These are phyloP conservation scores for Pseudognaphalium luteoalbum DNA, from an alignment of 129 eudicot genomes.

Conservation along the genomic window DNA sequence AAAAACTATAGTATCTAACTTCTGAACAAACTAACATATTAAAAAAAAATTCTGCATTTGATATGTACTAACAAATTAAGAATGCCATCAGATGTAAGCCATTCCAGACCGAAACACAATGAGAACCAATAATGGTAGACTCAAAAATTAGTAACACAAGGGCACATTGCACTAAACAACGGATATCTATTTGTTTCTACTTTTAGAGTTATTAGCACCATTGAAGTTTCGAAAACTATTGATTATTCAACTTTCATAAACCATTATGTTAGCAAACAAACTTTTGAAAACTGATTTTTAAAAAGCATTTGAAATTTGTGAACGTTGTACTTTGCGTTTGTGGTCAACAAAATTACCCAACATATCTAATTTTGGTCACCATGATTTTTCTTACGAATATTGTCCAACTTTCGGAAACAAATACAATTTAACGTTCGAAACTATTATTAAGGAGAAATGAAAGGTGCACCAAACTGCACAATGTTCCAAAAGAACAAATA, in stretches of 20 bases:
- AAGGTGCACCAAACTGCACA: too few species aligned
- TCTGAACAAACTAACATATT: neutral
- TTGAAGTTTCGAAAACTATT: neutral
- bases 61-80: neutral
- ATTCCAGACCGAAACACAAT: neutral
- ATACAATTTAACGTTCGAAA: too few species aligned
- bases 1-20: too few species aligned
- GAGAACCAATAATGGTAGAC: constrained; percentile 4
- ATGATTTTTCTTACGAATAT: neutral
- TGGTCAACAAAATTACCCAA: too few species aligned
- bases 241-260: neutral
- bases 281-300: neutral
- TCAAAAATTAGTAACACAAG: neutral
- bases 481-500: too few species aligned
- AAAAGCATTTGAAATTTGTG: too few species aligned
- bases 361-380: too few species aligned
- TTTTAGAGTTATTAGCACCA: neutral
- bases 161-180: neutral
- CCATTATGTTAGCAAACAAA: neutral
- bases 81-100: neutral
- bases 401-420: neutral
- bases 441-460: too few species aligned
- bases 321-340: too few species aligned
- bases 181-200: neutral
- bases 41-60: neutral